Conservation (phyloP, 2,329 filamentous ascomycete genomes). For the Ambrosiella cleistominuta region DNA sequence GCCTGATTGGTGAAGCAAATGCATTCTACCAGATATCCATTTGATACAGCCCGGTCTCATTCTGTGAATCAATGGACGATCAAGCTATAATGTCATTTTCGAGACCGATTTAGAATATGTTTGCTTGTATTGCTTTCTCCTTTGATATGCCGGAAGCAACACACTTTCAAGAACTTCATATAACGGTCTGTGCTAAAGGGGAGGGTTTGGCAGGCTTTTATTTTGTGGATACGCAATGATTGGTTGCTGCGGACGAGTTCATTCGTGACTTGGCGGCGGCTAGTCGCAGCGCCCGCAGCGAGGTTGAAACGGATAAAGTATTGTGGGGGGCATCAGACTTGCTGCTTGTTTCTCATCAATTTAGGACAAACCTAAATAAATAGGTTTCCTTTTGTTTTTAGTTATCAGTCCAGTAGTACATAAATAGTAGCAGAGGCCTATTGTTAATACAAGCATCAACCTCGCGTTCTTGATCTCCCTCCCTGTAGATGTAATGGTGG, state of each 20-base stretch:
- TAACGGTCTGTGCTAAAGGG: neutral
- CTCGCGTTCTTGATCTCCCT: neutral
- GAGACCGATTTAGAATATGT: neutral
- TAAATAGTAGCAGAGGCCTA: too few species aligned
- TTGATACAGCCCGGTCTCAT: neutral
- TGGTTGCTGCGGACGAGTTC: neutral
- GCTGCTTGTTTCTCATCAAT: too few species aligned
- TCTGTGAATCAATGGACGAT: neutral
- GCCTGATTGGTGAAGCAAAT: neutral
- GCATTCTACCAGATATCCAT: neutral
- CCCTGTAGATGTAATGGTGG: neutral
- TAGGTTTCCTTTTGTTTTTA: neutral
- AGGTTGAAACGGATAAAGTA: neutral
- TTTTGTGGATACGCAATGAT: neutral
- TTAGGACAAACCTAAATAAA: neutral
- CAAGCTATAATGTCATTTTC: neutral
- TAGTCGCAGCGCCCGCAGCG: neutral
- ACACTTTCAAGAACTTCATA: neutral
- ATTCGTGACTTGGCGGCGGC: neutral
- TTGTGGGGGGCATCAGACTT: neutral
- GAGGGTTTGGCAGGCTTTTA: neutral
- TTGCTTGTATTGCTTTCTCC: neutral
- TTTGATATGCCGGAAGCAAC: neutral
- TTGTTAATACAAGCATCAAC: too few species aligned
- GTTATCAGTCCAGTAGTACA: too few species aligned